Conservation (phyloP, 306 rosid species). For the Cicer pinnatifidum region DNA sequence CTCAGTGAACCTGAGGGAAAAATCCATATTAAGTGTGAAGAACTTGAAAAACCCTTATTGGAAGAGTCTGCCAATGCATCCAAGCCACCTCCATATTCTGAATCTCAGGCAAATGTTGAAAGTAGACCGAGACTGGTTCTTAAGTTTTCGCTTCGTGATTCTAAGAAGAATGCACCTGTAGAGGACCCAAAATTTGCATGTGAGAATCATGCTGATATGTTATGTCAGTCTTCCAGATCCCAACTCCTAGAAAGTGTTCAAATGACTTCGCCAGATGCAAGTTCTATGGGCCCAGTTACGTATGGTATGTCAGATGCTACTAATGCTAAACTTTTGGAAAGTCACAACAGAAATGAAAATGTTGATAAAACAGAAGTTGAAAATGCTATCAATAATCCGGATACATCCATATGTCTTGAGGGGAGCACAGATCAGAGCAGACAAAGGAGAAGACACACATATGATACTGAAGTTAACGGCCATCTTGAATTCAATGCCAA, state of each 20-base stretch:
- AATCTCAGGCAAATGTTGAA: slow-evolving; percentile 51
- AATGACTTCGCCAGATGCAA: slow-evolving; percentile 37
- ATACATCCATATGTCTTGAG: slow-evolving; percentile 44
- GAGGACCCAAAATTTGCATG: slow-evolving; percentile 45
- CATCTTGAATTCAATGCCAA: slow-evolving; percentile 45
- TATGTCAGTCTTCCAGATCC: slow-evolving; percentile 50
- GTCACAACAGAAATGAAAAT: slow-evolving; percentile 42
- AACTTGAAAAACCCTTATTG: slow-evolving; percentile 44
- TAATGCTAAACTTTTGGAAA: slow-evolving; percentile 44
- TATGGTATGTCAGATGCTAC: slow-evolving; percentile 40
- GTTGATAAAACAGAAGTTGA: slow-evolving; percentile 43
- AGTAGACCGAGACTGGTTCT: slow-evolving; percentile 62
- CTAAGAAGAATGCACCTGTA: slow-evolving; percentile 59
- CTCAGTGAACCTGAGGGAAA: slow-evolving; percentile 54
- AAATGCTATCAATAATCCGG: slow-evolving; percentile 43
- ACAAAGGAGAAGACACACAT: slow-evolving; percentile 46
- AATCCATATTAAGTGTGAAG: slow-evolving; percentile 46
- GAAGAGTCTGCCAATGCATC: slow-evolving; percentile 46
- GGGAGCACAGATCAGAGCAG: slow-evolving; percentile 48
- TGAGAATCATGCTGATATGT: slow-evolving; percentile 50
- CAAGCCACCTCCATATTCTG: slow-evolving; percentile 51
- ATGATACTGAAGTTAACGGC: slow-evolving; percentile 51
- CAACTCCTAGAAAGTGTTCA: slow-evolving; percentile 45
- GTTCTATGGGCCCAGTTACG: slow-evolving; percentile 44
- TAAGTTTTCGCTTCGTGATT: slow-evolving; percentile 68